Evolutionary conservation across 2,329 filamentous ascomycete species (phyloP).

Genomic region (Lasiodiplodia sp.): DNA sequence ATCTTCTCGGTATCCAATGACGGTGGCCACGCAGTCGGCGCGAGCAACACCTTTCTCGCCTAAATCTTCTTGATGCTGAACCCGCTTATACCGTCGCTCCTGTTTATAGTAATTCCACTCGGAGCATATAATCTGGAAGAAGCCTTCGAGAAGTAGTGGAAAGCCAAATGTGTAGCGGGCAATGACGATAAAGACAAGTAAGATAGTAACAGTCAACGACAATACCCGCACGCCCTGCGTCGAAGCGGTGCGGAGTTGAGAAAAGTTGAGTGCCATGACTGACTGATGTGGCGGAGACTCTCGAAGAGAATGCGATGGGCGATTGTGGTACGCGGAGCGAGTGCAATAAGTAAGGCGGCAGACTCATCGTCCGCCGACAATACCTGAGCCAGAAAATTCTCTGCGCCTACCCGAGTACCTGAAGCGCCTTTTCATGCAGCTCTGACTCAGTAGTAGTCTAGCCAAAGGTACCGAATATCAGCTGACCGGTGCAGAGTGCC

Average conservation of each 20-base stretch:
- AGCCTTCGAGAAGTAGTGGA: not conserved
- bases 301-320: not conserved
- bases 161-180: slow-evolving; percentile 3
- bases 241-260: no score
- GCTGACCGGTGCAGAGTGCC: no score
- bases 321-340: not conserved
- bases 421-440: no score
- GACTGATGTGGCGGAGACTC: not conserved
- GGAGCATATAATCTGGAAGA: not conserved
- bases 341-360: not conserved
- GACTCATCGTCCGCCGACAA: not conserved
- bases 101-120: not conserved
- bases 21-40: slow-evolving; percentile 37
- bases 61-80: not conserved
- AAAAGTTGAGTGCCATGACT: not conserved
- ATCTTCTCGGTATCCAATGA: slow-evolving; percentile 45
- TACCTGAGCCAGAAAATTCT: not conserved
- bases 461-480: no score
- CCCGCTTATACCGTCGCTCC: not conserved
- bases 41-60: not conserved
- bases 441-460: no score
- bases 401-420: not conserved
- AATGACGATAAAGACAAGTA: not conserved
- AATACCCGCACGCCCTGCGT: not conserved
- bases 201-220: not conserved